These are phyloP conservation scores for Fusarium robinianum DNA, from an alignment of 2,329 filamentous ascomycete species.

Conservation along the genomic window DNA sequence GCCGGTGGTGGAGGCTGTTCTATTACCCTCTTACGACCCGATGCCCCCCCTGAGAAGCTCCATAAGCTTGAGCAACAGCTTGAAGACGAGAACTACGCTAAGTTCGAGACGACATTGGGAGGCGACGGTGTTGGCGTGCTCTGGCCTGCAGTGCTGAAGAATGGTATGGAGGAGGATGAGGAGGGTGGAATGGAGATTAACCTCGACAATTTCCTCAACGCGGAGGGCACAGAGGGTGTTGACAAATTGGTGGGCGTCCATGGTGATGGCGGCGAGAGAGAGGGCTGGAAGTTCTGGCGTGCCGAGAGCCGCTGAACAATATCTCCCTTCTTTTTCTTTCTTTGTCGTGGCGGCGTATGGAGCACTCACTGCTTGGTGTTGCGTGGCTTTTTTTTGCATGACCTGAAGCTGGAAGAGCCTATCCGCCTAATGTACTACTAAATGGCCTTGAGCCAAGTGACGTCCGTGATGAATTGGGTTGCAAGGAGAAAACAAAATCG, in stretches of 20 bases:
- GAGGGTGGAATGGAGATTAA: constrained; percentile 92
- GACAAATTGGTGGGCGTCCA: constrained; percentile 84
- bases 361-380: constrained; percentile 3
- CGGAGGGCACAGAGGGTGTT: constrained; percentile 81
- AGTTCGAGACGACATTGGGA: constrained; percentile 87
- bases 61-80: constrained; percentile 67
- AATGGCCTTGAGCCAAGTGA: constrained; percentile 28
- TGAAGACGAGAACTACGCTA: constrained; percentile 73
- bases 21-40: constrained; percentile 83
- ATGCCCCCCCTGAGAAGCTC: constrained; percentile 60
- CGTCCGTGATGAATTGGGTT: constrained; percentile 30
- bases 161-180: constrained; percentile 75
- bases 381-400: constrained; percentile 5
- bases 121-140: constrained; percentile 93
- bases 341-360: too few species aligned
- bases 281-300: constrained; percentile 88
- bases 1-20: constrained; percentile 95
- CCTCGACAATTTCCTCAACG: constrained; percentile 79
- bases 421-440: constrained; percentile 25
- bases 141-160: constrained; percentile 89
- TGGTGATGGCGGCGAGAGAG: constrained; percentile 67
- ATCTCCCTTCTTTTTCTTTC: too few species aligned
- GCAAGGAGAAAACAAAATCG: constrained; percentile 19
- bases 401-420: constrained; percentile 8
- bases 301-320: constrained; percentile 53